Base-by-base conservation (phyloP, 306 rosid genomes). In the Styphnolobium japonicum region DNA sequence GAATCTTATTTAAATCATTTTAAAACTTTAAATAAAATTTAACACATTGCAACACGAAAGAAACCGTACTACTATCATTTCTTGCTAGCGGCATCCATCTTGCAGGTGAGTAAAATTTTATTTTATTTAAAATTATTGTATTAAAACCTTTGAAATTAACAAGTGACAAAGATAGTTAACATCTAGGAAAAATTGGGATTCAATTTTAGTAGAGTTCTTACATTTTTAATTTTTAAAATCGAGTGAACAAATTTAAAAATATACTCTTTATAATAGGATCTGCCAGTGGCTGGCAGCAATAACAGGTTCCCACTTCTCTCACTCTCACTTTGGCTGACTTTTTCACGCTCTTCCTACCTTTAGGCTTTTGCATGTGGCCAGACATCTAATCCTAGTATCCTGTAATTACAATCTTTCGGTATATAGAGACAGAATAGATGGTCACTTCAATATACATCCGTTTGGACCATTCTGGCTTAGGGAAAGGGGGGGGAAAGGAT, bases 371-470 rank as follows among this genome's bases (percentile, higher is more conserved):
- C 34, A 58, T 16, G 46, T 42, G 11, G 27, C 60, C 67, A 49
- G 15, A 63, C 49, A 53, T 73, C 25, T 81, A 58, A 60, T 75
- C 73, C 63, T 58, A 78, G 16, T 16, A 48, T 57, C 63, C 67
- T 67, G 39, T 46, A 75, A 46, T 75, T 75, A 66, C 80, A 71
- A 81, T 29, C 12, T 53, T 58, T 15, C 15, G 19, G 80, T 43
- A 66, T 80, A 39, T 21, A 56, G 63, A 27, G 31, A 42, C 22
- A 65, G 71, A 79, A 72, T 66, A 22, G 42, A 65, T 37, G 27
- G 27, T 64, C 29, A 40, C 67, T 64, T 55, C 52, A 23, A 71
- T 39, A 31, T 68, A 75, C 40, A 60, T 82, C 10, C 31, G 27
- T 33, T 51, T 61, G 40, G n/a, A 71, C 51, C 55, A 51, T 53